Percentiles rank a stretch among this genome's conserved stretches.
Conservation (phyloP, 2,329 filamentous ascomycete genomes). For the Fusarium transvaalense region DNA sequence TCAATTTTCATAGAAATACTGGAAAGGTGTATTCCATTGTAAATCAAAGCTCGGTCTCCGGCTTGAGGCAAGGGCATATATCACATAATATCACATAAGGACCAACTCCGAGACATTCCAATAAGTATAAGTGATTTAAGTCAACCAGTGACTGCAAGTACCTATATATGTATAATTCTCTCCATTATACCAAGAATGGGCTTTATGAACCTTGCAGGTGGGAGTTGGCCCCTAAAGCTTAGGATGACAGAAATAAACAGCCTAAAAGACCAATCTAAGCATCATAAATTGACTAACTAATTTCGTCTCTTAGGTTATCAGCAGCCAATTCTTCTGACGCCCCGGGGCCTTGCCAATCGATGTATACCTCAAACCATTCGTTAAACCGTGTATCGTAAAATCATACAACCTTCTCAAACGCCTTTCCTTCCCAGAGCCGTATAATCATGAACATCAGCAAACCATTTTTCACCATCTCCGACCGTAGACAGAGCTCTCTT, state of each 20-base stretch:
- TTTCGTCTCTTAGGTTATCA: too few relatives aligned
- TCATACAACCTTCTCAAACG: conserved; percentile 8
- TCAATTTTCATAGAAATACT: not conserved
- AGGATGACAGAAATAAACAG: too few relatives aligned
- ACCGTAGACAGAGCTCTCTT: conserved; percentile 40
- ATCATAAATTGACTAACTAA: too few relatives aligned
- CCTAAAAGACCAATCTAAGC: too few relatives aligned
- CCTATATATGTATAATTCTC: not conserved
- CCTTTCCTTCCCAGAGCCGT: conserved; percentile 3
- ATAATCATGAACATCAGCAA: conserved; percentile 3
- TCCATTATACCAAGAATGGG: not conserved
- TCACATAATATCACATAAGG: too few relatives aligned
- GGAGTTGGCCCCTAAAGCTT: too few relatives aligned
- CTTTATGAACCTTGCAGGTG: not conserved
- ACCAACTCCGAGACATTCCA: not conserved
- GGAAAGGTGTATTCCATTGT: not conserved
- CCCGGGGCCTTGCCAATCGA: too few relatives aligned
- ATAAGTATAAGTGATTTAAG: not conserved
- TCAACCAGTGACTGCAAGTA: not conserved
- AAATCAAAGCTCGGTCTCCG: not conserved
- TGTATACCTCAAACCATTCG: conserved; percentile 8
- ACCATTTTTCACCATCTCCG: conserved; percentile 31
- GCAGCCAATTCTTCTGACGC: too few relatives aligned
- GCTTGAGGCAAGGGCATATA: too few relatives aligned
- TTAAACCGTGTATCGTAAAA: conserved; percentile 18